phyloP scores from a whole-genome alignment of 805 yeast genomes.

The Nakazawaea populi region DNA sequence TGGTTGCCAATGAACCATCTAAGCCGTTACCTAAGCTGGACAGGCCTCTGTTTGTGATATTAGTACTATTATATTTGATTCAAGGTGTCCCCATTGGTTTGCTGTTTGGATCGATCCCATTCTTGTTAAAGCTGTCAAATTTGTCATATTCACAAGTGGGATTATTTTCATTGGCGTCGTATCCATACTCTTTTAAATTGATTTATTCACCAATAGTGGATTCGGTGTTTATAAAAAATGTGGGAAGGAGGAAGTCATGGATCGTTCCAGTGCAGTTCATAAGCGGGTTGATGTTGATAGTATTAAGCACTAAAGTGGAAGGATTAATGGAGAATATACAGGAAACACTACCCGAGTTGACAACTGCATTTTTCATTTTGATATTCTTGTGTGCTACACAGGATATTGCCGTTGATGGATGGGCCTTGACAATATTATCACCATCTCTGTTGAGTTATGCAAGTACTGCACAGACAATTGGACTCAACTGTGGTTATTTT shows the following conservation, averaged over 20 bases:
- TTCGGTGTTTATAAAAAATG: slow-evolving; percentile 57
- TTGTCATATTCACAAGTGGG: slow-evolving; percentile 88
- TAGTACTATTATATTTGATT: slow-evolving; percentile 70
- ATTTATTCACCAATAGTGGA: slow-evolving; percentile 97
- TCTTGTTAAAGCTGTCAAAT: slow-evolving; percentile 68
- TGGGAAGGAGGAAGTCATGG: slow-evolving; percentile 91
- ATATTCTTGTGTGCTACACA: slow-evolving; percentile 94
- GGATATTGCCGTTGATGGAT: slow-evolving; percentile 98
- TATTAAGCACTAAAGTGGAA: slow-evolving; percentile 57
- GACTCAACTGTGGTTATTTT: slow-evolving; percentile 90
- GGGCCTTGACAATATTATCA: slow-evolving; percentile 90
- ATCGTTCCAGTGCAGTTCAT: slow-evolving; percentile 85
- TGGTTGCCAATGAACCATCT: background rate
- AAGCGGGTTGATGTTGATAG: slow-evolving; percentile 63
- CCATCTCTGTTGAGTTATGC: slow-evolving; percentile 81
- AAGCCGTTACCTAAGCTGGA: slow-evolving; percentile 35
- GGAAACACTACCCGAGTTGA: slow-evolving; percentile 47
- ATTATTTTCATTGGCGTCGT: slow-evolving; percentile 82
- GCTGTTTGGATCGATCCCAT: slow-evolving; percentile 93
- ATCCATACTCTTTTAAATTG: slow-evolving; percentile 88
- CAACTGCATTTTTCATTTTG: slow-evolving; percentile 66
- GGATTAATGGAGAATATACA: slow-evolving; percentile 43
- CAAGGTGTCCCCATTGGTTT: slow-evolving; percentile 98
- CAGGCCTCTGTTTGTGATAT: slow-evolving; percentile 65
- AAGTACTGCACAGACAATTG: slow-evolving; percentile 95